Evolutionary conservation across 345 rosid genomes (phyloP), one percentile per base, ranked within the genome.

Genomic region (Laguncularia racemosa): DNA sequence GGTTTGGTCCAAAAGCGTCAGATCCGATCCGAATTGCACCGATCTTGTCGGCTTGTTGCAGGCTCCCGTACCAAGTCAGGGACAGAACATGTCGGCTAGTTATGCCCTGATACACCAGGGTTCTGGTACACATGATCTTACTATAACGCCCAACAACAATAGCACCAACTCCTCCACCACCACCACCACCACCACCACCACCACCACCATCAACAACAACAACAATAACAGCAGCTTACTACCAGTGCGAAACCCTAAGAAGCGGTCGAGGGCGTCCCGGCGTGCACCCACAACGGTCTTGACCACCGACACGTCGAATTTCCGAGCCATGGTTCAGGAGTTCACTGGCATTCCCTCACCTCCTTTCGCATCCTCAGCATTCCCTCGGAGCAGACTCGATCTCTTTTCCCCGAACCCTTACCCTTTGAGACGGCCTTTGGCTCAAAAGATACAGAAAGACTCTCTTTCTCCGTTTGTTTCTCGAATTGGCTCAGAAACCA

Each of bases 241-340:
- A 1, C 33, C 61, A 48, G 75, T 44, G 38, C 78, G 85, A 46
- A 88, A 86, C 59, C 76, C 92, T 44, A 91, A 88, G 82, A 91
- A 92, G 76, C 78, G 98, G 60, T 75, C 96, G 6, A 73, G 98
- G 66, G 95, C 96, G 18, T 86, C 98, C 0, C 72, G 96, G 76
- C 77, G 95, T 67, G 98, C 96, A 54, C 96, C 98, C 11, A 92
- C 98, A 1, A 92, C 98, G 21, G 87, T 92, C 54, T 60, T 92
- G 67, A 86, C 83, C 9, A 92, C 98, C 49, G 96, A 92, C 67
- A 92, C 96, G 46, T 68, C 83, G 40, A 92, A 92, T 66, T 92
- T 92, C 82, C 75, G 95, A 69, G 95, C 95, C 52, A 92, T 92
- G 96, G 98, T 92, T 63, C 98, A 92, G 62, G 98, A 92, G 50